These are phyloP conservation scores for Penicillium sp. DNA, from an alignment of 2,329 filamentous ascomycete species.

Conservation along the genomic window DNA sequence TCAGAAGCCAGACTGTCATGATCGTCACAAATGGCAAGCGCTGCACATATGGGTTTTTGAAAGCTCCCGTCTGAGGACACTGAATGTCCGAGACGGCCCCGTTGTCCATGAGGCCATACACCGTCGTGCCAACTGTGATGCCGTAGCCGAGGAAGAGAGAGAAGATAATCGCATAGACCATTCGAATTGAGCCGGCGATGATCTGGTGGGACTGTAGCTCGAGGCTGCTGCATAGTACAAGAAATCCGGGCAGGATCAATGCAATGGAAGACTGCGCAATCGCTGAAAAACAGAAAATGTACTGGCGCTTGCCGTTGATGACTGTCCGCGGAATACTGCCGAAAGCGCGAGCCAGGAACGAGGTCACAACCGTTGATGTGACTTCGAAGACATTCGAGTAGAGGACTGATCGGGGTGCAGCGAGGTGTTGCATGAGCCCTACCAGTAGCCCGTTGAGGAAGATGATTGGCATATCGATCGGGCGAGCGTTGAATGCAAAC, in stretches of 20 bases:
- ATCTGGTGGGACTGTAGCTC: conserved; percentile 69
- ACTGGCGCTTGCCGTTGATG: conserved; percentile 30
- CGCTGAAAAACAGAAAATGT: conserved; percentile 70
- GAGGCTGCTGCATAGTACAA: conserved; percentile 60
- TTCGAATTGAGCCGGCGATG: conserved; percentile 61
- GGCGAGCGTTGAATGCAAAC: conserved; percentile 74
- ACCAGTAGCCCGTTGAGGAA: conserved; percentile 74
- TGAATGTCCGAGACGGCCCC: conserved; percentile 52
- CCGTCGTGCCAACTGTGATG: conserved; percentile 64
- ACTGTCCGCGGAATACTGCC: conserved; percentile 58
- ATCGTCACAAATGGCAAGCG: conserved; percentile 71
- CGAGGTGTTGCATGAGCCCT: conserved; percentile 72
- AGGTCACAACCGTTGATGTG: conserved; percentile 63
- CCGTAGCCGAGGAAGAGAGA: conserved; percentile 70
- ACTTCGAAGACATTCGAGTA: conserved; percentile 66
- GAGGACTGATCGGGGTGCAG: conserved; percentile 73
- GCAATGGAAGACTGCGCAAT: conserved; percentile 71
- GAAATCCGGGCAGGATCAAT: conserved; percentile 68
- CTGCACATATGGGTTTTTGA: conserved; percentile 43
- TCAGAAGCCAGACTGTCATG: conserved; percentile 72
- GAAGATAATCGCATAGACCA: conserved; percentile 61
- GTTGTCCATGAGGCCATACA: conserved; percentile 62
- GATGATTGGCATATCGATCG: conserved; percentile 75
- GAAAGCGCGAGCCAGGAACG: conserved; percentile 67
- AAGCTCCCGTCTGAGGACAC: conserved; percentile 43